Evolutionary conservation across 2,329 filamentous ascomycete species (phyloP).

Genomic region (Aspergillus sp.): DNA sequence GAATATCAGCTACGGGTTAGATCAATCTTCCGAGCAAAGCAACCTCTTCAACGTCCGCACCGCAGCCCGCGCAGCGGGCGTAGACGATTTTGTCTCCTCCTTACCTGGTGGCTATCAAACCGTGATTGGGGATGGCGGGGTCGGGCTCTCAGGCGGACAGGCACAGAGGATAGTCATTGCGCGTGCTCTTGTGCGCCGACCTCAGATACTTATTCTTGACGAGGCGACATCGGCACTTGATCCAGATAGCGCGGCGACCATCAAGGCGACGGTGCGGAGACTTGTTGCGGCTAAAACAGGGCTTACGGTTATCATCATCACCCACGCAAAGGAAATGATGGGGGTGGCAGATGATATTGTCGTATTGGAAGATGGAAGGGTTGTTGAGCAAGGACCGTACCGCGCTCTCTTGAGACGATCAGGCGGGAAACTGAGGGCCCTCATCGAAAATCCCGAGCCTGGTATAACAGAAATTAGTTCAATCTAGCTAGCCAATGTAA

Average conservation of each 20-base stretch:
- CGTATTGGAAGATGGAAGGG: conserved; percentile 66
- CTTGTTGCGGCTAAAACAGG: conserved; percentile 48
- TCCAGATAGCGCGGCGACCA: conserved; percentile 61
- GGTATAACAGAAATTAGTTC: neutral
- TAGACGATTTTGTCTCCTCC: conserved; percentile 67
- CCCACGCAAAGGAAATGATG: conserved; percentile 87
- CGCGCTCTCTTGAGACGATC: conserved; percentile 53
- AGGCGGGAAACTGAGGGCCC: conserved; percentile 49
- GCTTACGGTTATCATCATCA: conserved; percentile 76
- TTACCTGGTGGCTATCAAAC: conserved; percentile 73
- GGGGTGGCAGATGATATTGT: conserved; percentile 70
- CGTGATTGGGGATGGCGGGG: conserved; percentile 72
- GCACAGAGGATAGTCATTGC: conserved; percentile 80
- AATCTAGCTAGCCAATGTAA: no score
- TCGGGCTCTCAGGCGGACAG: conserved; percentile 75
- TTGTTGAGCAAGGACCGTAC: conserved; percentile 70
- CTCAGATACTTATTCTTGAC: conserved; percentile 75
- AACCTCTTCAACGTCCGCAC: neutral
- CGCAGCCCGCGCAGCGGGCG: conserved; percentile 22
- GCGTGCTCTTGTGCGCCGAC: conserved; percentile 69
- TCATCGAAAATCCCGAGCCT: conserved; percentile 25
- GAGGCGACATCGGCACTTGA: conserved; percentile 86
- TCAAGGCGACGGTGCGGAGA: conserved; percentile 62
- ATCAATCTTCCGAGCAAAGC: neutral
- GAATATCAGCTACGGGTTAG: neutral